Conservation (phyloP, 2,329 filamentous ascomycete genomes). For the Daldinia sp. region DNA sequence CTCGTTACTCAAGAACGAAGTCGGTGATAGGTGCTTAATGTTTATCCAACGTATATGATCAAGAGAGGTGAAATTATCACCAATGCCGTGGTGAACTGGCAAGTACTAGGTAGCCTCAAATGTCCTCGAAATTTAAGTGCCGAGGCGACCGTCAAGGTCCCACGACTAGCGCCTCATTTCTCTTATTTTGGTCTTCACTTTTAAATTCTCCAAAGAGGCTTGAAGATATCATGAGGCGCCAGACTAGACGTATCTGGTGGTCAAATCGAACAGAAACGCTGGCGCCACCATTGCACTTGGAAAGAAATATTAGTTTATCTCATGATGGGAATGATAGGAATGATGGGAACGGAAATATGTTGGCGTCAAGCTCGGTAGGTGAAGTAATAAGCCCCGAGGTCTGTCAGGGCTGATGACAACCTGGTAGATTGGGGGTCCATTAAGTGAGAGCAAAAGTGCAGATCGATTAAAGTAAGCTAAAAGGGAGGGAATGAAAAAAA, state of each 20-base stretch:
- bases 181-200: neutral
- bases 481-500: slow-evolving; percentile 4
- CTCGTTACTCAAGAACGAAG: slow-evolving; percentile 5
- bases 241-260: neutral
- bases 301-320: slow-evolving; percentile 6
- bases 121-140: slow-evolving; percentile 14
- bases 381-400: slow-evolving; percentile 34
- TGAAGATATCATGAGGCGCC: neutral
- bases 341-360: no score
- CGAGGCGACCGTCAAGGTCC: neutral
- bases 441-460: slow-evolving; percentile 2
- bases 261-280: slow-evolving; percentile 3
- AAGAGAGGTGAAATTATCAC: slow-evolving; percentile 7
- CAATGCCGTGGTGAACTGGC: slow-evolving; percentile 14
- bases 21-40: neutral
- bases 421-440: slow-evolving; percentile 19
- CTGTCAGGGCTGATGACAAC: slow-evolving; percentile 25
- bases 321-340: slow-evolving; percentile 12
- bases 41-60: neutral
- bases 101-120: no score
- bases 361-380: slow-evolving; percentile 18
- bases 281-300: slow-evolving; percentile 9
- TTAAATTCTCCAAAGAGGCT: neutral
- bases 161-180: slow-evolving; percentile 5
- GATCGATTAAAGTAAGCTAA: slow-evolving; percentile 20